Evolutionary conservation across 2,329 filamentous ascomycete species (phyloP), one percentile per base, ranked within the genome.

Genomic region (Nemania sp.): DNA sequence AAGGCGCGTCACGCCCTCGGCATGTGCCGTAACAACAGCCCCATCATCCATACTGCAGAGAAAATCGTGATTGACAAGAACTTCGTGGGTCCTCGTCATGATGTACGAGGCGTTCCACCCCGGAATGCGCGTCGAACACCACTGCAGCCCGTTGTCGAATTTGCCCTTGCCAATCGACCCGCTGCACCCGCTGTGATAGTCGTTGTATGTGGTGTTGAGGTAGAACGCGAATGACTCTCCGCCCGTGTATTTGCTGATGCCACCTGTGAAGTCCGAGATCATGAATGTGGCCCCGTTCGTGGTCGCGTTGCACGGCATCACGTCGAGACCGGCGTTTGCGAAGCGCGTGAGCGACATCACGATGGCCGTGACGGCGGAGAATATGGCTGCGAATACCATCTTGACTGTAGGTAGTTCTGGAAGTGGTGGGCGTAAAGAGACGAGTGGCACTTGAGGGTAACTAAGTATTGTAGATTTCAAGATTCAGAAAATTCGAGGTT

Each of bases 221-320:
- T 55, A 55, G 53, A 61, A 61, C 2, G 54, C 49, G 45, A 61
- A 61, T 1, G 56, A 59, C 42, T 59, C 53, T 51, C 56, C 54
- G 33, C 56, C 56, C 4, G 53, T 56, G 48, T 61, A 59, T 26
- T n/a, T 34, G 39, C 56, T 54, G 23, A 49, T 51, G 22, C 56
- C 53, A 30, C 59, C 59, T 20, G 56, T 59, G 45, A 56, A 61
- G 15, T 51, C 48, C 8, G 59, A 53, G 22, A 61, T 45, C 5
- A 40, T 45, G 52, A 61, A 57, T 17, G 17, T 45, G 5, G 56
- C 44, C 3, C 47, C 19, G 37, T 22, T 12, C 14, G 31, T 37
- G 2, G 53, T 20, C n/a, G 30, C 20, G 6, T 44, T n/a, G 42
- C 59, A 61, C 3, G 59, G 56, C 46, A 59, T 33, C 11, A 57